Base-by-base conservation (phyloP, 2,329 filamentous ascomycete species). In the Trematosphaeria pertusa region DNA sequence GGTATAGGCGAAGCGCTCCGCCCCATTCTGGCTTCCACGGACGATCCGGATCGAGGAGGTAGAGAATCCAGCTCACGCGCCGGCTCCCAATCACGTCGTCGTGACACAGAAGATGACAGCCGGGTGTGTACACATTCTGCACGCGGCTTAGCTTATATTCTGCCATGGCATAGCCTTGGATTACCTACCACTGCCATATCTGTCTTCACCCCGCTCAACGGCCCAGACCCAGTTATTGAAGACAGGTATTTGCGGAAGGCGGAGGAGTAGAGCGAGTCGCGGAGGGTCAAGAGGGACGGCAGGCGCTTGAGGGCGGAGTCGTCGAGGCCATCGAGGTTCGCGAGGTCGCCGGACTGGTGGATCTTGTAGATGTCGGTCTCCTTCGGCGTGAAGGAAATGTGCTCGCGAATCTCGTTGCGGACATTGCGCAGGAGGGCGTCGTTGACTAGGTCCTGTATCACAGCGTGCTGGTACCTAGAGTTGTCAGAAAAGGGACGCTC, bases 291-390 rank as follows among this genome's bases (percentile, higher is more conserved):
- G n/a, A 99, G 80, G 10, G 90, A 96, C 0, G 94, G 94, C 11
- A 99, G 79, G 68, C 91, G 91, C 52, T 87, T 82, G 43, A 97
- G 82, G 5, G 92, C 91, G 6, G 87, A 86, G 68, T 95, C 87
- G 52, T 96, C 90, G 33, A 99, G 83, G 18, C 94, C 94, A 73
- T 97, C 93, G 48, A 99, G 85, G 74, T 99, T 99, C 36, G 94
- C 94, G 24, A 99, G 82, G 71, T 99, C 94, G 57, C 94, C 94
- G 4, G 93, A 97, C 78, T 99, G 94, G 81, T 97, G 92, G 68
- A 99, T 97, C 75, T 95, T 96, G 83, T 99, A 99, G 63, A 99
- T 99, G 72, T 99, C 94, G 37, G 94, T 99, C 75, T 99, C 94
- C 74, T 99, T 99, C 62, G 92, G 92, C 10, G 94, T 97, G 77